Evolutionary conservation across 2,329 filamentous ascomycete species (phyloP).

Genomic region (Cercospora sesami): DNA sequence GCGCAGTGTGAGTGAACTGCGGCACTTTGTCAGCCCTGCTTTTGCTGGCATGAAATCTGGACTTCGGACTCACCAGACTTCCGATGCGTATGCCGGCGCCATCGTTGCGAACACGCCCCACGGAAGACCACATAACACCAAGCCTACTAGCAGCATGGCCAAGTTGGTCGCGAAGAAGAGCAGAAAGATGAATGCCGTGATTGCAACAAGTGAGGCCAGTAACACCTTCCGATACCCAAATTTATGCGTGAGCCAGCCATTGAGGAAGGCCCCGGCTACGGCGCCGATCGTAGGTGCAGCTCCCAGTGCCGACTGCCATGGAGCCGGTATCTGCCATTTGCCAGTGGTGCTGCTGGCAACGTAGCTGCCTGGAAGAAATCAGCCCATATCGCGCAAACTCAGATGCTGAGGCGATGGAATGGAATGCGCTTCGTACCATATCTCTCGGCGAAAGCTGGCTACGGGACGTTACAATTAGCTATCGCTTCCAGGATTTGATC

Average conservation of each 20-base stretch:
- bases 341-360: slow-evolving; percentile 1
- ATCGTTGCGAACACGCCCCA: slow-evolving; percentile 23
- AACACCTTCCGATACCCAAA: slow-evolving; percentile 23
- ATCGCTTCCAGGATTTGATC: neutral
- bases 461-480: too few species aligned
- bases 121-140: slow-evolving; percentile 35
- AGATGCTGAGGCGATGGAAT: neutral
- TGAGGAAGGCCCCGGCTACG: slow-evolving; percentile 48
- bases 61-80: slow-evolving; percentile 14
- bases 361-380: neutral
- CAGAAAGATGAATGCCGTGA: slow-evolving; percentile 45
- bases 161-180: slow-evolving; percentile 18
- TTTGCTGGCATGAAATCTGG: neutral
- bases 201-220: slow-evolving; percentile 17
- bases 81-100: slow-evolving; percentile 20
- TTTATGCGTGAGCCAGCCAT: slow-evolving; percentile 55
- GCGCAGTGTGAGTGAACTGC: slow-evolving; percentile 51
- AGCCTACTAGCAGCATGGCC: slow-evolving; percentile 37
- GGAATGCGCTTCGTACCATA: slow-evolving; percentile 31
- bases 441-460: slow-evolving; percentile 50
- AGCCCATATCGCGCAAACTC: neutral
- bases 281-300: slow-evolving; percentile 58
- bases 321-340: slow-evolving; percentile 33
- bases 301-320: slow-evolving; percentile 39
- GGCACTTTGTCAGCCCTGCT: neutral